Percentiles rank a stretch among this genome's conserved stretches.
These are phyloP conservation scores for Zygnema circumcarinatum DNA, from an alignment of 139 green algal species.

Conservation along the genomic window DNA sequence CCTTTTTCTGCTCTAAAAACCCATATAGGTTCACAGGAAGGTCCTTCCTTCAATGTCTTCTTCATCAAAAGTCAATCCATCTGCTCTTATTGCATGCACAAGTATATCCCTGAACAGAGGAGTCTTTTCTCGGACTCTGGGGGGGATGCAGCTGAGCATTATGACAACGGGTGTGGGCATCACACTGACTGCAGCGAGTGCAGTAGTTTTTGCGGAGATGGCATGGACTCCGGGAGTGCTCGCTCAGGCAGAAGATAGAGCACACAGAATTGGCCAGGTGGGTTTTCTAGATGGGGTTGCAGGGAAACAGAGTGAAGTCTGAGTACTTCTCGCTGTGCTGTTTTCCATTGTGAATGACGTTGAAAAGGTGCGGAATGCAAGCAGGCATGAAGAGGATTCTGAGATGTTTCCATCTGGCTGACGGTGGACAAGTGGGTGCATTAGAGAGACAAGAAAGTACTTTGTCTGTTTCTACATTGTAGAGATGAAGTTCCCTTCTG, in stretches of 20 bases:
- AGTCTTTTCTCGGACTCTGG: too few species aligned
- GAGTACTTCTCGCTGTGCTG: background rate
- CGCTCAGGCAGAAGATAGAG: constrained; percentile 74
- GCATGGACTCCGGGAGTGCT: constrained; percentile 71
- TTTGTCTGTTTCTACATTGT: background rate
- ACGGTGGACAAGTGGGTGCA: background rate
- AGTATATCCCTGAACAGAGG: too few species aligned
- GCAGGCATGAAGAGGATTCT: too few species aligned
- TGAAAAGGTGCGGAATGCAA: too few species aligned
- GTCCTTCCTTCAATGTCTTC: too few species aligned
- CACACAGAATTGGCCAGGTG: constrained; percentile 75
- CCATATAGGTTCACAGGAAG: constrained; percentile 44
- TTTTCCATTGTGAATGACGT: background rate
- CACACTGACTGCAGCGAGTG: constrained; percentile 74
- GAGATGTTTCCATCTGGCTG: background rate
- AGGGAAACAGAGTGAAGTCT: background rate
- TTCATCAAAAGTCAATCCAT: too few species aligned
- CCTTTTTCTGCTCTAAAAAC: too few species aligned
- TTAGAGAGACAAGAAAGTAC: too few species aligned
- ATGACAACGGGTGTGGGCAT: constrained; percentile 81
- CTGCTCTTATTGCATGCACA: too few species aligned
- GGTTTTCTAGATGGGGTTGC: background rate
- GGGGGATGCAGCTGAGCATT: constrained; percentile 58
- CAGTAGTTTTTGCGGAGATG: constrained; percentile 77
- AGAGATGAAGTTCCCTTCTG: background rate